Evolutionary conservation across 1,139 yeast genomes (phyloP).

Genomic region (Kurtzmaniella quercitrusa): DNA sequence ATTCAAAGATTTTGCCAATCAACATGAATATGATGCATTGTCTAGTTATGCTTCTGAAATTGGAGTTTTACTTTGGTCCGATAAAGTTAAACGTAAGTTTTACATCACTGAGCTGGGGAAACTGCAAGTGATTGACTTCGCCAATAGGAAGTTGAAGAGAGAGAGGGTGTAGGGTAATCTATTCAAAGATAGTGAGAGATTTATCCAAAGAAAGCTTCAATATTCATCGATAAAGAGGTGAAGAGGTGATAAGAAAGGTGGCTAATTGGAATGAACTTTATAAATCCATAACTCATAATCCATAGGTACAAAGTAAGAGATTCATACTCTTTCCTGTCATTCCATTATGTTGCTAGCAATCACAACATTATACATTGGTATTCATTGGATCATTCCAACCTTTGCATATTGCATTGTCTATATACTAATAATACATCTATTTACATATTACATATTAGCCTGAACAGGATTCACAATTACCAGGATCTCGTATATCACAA

Average conservation of each 20-base stretch:
- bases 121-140: slow-evolving; percentile 80
- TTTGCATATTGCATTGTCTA: neutral
- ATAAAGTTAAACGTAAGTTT: slow-evolving; percentile 67
- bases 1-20: slow-evolving; percentile 78
- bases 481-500: slow-evolving; percentile 35
- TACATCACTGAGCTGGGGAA: slow-evolving; percentile 84
- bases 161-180: neutral
- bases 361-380: too few species aligned
- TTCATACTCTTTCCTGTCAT: too few species aligned
- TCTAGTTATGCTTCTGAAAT: slow-evolving; percentile 81
- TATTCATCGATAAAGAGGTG: neutral
- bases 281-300: neutral
- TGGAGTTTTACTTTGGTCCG: slow-evolving; percentile 86
- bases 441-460: slow-evolving; percentile 15
- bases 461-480: slow-evolving; percentile 45
- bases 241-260: neutral
- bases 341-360: too few species aligned
- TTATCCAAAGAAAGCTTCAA: neutral
- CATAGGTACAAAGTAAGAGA: neutral
- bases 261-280: neutral
- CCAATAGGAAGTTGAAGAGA: slow-evolving; percentile 51
- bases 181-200: too few species aligned
- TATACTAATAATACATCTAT: neutral
- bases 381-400: too few species aligned
- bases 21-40: slow-evolving; percentile 70